A percentile compares a stretch with the other conserved stretches of the same genome.
Conservation (phyloP, 257 asterid genomes). For the Solanum peruvianum region DNA sequence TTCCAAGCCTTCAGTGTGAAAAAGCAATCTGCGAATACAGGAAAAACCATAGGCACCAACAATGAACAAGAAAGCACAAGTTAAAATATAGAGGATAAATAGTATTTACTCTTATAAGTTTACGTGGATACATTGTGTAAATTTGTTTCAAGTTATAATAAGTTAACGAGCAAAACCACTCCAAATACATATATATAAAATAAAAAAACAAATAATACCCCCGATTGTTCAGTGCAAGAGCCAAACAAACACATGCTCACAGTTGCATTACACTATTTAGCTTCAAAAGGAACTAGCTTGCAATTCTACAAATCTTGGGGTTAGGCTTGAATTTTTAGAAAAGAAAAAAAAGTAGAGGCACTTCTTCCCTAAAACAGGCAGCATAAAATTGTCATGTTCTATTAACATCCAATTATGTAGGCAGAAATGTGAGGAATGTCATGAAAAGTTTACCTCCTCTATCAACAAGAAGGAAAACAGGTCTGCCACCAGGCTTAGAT, state of each 20-base stretch:
- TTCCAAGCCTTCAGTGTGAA: slow-evolving; percentile 89
- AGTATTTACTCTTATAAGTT: not conserved
- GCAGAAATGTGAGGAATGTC: not conserved
- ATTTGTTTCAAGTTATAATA: not conserved
- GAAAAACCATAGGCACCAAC: not conserved
- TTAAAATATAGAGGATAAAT: not conserved
- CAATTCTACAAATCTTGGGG: not conserved
- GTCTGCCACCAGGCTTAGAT: slow-evolving; percentile 74
- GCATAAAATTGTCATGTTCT: not conserved
- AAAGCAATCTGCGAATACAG: slow-evolving; percentile 49
- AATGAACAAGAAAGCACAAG: not conserved
- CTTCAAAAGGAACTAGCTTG: not conserved
- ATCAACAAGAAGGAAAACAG: slow-evolving; percentile 72
- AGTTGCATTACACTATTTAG: not conserved
- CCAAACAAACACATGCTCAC: not conserved
- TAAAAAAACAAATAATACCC: not conserved
- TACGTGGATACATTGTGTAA: not conserved
- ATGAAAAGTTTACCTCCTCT: slow-evolving; percentile 62
- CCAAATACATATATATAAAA: not conserved
- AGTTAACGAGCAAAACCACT: not conserved
- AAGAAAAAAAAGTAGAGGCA: not conserved
- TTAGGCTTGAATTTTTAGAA: not conserved
- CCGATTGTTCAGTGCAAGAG: not conserved
- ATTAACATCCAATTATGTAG: not conserved
- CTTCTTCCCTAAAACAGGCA: not conserved